Conservation (phyloP, 305 asterid genomes). For the Solanum hybrid region DNA sequence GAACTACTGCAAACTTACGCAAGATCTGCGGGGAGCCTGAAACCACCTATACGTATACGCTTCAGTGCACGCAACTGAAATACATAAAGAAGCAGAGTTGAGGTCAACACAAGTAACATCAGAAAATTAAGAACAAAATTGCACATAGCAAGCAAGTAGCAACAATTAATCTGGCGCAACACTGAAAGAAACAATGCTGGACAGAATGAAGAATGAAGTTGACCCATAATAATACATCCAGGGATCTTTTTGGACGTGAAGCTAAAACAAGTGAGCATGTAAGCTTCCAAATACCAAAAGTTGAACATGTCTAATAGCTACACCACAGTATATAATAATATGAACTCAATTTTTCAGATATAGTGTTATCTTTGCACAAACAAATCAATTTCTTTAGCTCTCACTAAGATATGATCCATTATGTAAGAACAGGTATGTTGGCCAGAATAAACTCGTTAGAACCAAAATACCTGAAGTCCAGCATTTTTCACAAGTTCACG, state of each 20-base stretch:
- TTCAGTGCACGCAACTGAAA: slow-evolving; percentile 77
- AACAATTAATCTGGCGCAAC: neutral
- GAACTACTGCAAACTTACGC: slow-evolving; percentile 41
- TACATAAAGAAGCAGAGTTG: slow-evolving; percentile 9
- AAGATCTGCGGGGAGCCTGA: slow-evolving; percentile 89
- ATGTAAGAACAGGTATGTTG: neutral
- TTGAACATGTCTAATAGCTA: neutral
- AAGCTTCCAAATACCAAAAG: neutral
- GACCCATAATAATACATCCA: neutral
- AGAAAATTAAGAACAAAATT: neutral
- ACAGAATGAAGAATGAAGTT: neutral
- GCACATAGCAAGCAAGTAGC: neutral
- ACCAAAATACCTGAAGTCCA: slow-evolving; percentile 76
- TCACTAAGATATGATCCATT: neutral
- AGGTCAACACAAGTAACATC: neutral
- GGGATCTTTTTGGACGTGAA: neutral
- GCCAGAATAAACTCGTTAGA: neutral
- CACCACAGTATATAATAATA: neutral
- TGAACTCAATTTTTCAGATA: neutral
- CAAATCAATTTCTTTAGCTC: neutral
- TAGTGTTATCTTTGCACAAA: neutral
- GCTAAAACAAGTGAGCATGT: neutral
- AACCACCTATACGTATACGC: slow-evolving; percentile 84
- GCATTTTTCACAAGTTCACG: slow-evolving; percentile 92
- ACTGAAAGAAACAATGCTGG: neutral